Evolutionary conservation across 345 rosid species (phyloP), one percentile per base, ranked within the genome.

Genomic region (Populus simonii): DNA sequence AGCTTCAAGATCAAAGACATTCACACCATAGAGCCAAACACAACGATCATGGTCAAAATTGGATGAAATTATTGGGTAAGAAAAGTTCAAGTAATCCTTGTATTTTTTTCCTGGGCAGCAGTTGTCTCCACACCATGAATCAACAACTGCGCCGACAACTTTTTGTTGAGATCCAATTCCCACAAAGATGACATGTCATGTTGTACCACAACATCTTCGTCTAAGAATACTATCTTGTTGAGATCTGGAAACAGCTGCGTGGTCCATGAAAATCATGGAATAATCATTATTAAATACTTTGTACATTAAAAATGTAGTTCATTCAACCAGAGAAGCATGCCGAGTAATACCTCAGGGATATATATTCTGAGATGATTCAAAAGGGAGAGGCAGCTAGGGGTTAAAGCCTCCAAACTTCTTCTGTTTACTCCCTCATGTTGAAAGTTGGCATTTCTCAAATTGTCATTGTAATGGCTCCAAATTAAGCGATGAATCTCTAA

Each of bases 181-280:
- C 97, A 95, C 76, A 95, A 85, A 41, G 94, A 75, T 68, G 97
- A 93, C 76, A 89, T 79, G 86, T 95, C 98, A 27, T 83, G 98
- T 78, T 92, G 99, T 59, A 93, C 89, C 31, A 93, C 93, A 33
- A 93, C 90, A 88, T 94, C 98, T 81, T 94, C 95, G 23, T 94
- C 98, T 89, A 94, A 90, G 89, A 94, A 89, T 70, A 93, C 92
- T 81, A 94, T 84, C 94, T 86, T 94, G 84, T 88, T 77, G 80
- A 94, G 97, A 79, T 90, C 94, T 70, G 98, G 98, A 87, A 94
- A 92, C 77, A 94, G 91, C 98, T 94, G 98, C 43, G 43, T 59
- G 59, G 67, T 68, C 63, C 90, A 88, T 71, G 71, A 63, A 85
- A 87, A 74, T 77, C 41, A 84, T 66, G 78, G 63, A 84, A 57